These are phyloP conservation scores for Cochlearia excelsa DNA, from an alignment of 345 rosid genomes.

Conservation along the genomic window DNA sequence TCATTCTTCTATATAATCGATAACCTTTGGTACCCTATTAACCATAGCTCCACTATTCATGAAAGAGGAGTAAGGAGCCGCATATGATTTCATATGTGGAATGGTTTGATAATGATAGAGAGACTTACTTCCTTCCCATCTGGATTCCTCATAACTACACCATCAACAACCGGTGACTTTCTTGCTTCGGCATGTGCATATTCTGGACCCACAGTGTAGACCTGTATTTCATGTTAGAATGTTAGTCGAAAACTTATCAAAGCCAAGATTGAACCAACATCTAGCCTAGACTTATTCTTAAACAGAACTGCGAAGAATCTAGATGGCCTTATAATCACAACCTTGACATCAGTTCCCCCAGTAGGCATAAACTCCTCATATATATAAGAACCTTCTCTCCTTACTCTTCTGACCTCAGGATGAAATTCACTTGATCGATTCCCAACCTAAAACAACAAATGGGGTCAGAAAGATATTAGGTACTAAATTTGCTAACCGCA, in stretches of 20 bases:
- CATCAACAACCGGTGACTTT: conserved; percentile 99
- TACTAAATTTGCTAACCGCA: background rate
- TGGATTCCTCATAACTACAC: conserved; percentile 96
- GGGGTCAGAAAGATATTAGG: conserved; percentile 15
- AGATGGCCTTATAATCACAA: conserved; percentile 25
- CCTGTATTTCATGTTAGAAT: conserved; percentile 48
- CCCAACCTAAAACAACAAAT: conserved; percentile 58
- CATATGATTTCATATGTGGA: conserved; percentile 20
- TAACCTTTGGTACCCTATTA: conserved; percentile 6
- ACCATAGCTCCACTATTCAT: conserved; percentile 22
- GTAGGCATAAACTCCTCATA: conserved; percentile 99
- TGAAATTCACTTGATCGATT: conserved; percentile 98
- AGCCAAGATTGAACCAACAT: conserved; percentile 20
- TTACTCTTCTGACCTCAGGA: conserved; percentile 97
- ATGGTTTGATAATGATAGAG: conserved; percentile 12
- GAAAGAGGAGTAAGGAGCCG: conserved; percentile 3
- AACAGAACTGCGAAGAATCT: background rate
- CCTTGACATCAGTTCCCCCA: conserved; percentile 99
- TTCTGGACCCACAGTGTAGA: conserved; percentile 97
- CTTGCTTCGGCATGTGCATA: conserved; percentile 99
- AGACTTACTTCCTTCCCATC: conserved; percentile 95
- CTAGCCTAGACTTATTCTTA: background rate
- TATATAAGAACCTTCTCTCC: conserved; percentile 97
- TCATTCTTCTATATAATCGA: conserved; percentile 8
- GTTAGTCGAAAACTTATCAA: conserved; percentile 21